A percentile compares a stretch with the other conserved stretches of the same genome.
Conservation (phyloP, 192 early-diverging fungal species). For the Haplosporangium gracile region DNA sequence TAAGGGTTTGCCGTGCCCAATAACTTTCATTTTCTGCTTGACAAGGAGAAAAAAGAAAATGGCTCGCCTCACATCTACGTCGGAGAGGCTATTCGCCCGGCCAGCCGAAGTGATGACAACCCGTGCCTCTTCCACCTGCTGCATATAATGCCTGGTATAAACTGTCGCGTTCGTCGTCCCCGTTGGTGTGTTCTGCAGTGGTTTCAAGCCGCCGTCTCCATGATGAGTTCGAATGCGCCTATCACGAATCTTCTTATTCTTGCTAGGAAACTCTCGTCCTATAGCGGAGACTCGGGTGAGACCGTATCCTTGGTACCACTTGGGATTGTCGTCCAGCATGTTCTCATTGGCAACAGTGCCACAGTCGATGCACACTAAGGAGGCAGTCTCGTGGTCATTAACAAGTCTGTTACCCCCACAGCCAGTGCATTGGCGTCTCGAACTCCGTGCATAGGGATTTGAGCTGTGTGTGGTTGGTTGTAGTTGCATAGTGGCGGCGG, state of each 20-base stretch:
- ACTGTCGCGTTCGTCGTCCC: neutral
- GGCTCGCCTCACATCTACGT: neutral
- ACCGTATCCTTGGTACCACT: neutral
- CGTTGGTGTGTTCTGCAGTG: neutral
- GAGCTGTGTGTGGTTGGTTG: neutral
- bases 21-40: neutral
- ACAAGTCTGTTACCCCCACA: neutral
- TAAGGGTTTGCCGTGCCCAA: neutral
- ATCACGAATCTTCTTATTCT: neutral
- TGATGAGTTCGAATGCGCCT: neutral
- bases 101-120: neutral
- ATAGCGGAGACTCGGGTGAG: neutral
- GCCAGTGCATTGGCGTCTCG: slow-evolving; percentile 9
- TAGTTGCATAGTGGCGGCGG: neutral
- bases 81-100: neutral
- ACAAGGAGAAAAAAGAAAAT: neutral
- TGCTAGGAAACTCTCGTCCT: neutral
- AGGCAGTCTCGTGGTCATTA: slow-evolving; percentile 1
- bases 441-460: neutral
- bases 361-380: slow-evolving; percentile 21
- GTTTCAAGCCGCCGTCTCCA: neutral
- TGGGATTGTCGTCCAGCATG: neutral
- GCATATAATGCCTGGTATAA: neutral
- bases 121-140: neutral
- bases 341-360: slow-evolving; percentile 18